Base-by-base conservation (phyloP, 1,284 basidiomycete genomes). In the Apiotrichum gamsii region DNA sequence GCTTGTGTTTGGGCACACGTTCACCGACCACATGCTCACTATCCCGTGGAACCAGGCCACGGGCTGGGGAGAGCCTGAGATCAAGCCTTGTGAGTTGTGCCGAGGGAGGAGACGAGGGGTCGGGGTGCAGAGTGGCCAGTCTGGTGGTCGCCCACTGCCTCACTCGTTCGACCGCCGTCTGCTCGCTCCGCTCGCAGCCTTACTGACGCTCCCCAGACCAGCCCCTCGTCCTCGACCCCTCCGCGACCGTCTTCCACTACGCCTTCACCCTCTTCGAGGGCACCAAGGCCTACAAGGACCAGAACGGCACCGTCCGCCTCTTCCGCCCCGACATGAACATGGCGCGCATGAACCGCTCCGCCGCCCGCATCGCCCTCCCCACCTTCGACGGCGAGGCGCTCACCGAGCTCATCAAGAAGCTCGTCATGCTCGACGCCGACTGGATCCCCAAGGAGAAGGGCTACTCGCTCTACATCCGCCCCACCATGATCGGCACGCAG, bases 311-410 rank as follows among this genome's bases (percentile, higher is more conserved):
- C 42, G 80, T 95, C 13, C 83, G 88, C 13, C 74, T 98, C 52
- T 99, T 98, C 79, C 78, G 95, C 43, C 95, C 95, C 1, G 90
- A 98, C 69, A 94, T 93, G 85, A 98, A 98, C 77, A 97, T 98
- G 93, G 72, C 70, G 44, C 66, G 79, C 42, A 78, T 80, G 78
- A 78, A 78, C 70, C 69, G 64, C 18, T 67, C 68, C 30, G 73
- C 73, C 2, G 56, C 61, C 15, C 65, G 74, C 32, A 69, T 75
- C 42, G 73, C 72, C 25, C 65, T 76, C 24, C 73, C 75, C 21
- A 83, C 78, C 1, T 97, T 97, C 66, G 77, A 95, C 61, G 85
- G 84, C 6, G 81, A 84, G 39, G 81, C 83, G 18, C 74, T 96
- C 18, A 77, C 87, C 11, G 81, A 88, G 57, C 78, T 94, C 47